phyloP scores from a whole-genome alignment of 108 stramenopile genomes.

The Seminavis robusta region DNA sequence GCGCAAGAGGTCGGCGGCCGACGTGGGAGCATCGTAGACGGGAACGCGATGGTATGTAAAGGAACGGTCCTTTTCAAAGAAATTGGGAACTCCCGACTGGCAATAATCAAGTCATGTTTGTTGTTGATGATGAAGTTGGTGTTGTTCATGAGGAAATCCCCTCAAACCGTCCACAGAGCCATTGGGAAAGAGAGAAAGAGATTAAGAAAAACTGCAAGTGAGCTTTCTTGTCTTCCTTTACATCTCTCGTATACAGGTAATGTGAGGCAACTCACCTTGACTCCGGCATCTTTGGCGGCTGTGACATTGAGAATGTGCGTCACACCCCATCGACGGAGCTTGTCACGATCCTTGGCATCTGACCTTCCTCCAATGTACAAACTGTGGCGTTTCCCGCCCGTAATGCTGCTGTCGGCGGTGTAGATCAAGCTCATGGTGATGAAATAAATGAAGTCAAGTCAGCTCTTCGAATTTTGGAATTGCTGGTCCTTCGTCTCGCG shows the following conservation, averaged over 20 bases:
- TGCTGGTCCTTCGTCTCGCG: too few relatives aligned
- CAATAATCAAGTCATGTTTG: neutral
- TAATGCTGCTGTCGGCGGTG: neutral
- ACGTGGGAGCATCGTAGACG: slow-evolving; percentile 58
- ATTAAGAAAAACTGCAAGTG: too few relatives aligned
- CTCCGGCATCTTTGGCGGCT: slow-evolving; percentile 55
- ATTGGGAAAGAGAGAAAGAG: too few relatives aligned
- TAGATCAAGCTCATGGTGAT: slow-evolving; percentile 8
- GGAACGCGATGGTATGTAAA: slow-evolving; percentile 70
- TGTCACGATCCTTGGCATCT: slow-evolving; percentile 59
- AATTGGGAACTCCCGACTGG: slow-evolving; percentile 73
- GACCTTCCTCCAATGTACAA: slow-evolving; percentile 66
- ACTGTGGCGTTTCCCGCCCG: neutral
- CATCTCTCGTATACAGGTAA: too few relatives aligned
- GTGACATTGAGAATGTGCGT: slow-evolving; percentile 70
- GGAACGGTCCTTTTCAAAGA: slow-evolving; percentile 46
- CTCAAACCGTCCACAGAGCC: too few relatives aligned
- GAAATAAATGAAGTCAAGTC: too few relatives aligned
- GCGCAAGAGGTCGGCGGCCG: slow-evolving; percentile 36
- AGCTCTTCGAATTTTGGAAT: too few relatives aligned
- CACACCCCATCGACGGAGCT: slow-evolving; percentile 38
- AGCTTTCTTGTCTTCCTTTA: too few relatives aligned
- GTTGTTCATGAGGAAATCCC: neutral
- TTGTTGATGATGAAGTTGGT: neutral
- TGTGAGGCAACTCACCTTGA: slow-evolving; percentile 55